Evolutionary conservation across 208 protist genomes (phyloP).

Genomic region (Angomonas ambiguus): DNA sequence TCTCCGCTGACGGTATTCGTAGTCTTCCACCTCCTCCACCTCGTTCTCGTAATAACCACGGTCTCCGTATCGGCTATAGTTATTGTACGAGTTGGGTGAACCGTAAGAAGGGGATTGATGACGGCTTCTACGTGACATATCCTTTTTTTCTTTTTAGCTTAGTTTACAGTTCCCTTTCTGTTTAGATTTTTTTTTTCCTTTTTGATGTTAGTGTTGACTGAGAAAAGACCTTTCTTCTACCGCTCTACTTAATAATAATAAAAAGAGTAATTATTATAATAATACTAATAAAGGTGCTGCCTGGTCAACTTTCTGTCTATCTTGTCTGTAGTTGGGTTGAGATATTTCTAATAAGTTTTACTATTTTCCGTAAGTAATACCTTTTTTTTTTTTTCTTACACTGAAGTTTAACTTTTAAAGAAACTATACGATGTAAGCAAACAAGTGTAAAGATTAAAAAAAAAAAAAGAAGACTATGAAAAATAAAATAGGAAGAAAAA

Average conservation of each 20-base stretch:
- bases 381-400: neutral
- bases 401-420: neutral
- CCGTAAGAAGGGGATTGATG: neutral
- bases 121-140: neutral
- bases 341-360: no score
- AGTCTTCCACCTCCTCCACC: neutral
- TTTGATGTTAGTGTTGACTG: no score
- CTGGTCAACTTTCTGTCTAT: no score
- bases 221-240: no score
- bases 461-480: neutral
- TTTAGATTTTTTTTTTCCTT: neutral
- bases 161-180: no score
- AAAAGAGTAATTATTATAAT: no score
- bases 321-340: no score
- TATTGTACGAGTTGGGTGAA: no score
- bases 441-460: neutral
- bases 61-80: neutral
- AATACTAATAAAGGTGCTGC: no score
- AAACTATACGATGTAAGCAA: neutral
- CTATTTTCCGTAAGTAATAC: neutral
- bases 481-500: neutral
- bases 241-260: no score
- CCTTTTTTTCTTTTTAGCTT: neutral
- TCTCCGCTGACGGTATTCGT: neutral
- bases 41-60: no score